phyloP scores from a whole-genome alignment of 768 basidiomycete genomes.

The Russula sp. region DNA sequence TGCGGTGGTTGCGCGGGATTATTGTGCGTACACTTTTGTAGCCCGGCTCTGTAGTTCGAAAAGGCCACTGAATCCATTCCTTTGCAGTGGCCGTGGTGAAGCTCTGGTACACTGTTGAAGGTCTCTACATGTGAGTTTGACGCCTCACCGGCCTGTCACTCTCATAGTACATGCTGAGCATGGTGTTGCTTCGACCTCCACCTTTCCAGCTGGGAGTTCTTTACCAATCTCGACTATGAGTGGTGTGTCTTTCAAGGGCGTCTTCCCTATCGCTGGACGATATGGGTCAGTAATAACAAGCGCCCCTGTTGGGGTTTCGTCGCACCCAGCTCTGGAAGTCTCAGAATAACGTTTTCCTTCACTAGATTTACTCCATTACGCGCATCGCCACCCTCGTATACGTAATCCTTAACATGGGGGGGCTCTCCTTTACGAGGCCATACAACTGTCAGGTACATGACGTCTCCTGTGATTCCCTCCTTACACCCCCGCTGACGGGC shows the following conservation, averaged over 20 bases:
- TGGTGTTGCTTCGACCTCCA: not conserved
- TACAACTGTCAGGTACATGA: conserved; percentile 3
- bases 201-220: not conserved
- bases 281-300: not conserved
- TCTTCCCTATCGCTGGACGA: not conserved
- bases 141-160: too few relatives aligned
- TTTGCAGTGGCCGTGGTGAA: not conserved
- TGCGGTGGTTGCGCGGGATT: not conserved
- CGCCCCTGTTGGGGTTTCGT: not conserved
- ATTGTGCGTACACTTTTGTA: not conserved
- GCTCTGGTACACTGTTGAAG: not conserved
- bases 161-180: not conserved
- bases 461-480: not conserved
- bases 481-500: not conserved
- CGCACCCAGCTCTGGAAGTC: too few relatives aligned
- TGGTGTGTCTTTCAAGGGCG: not conserved
- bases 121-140: conserved; percentile 2
- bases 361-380: conserved; percentile 6
- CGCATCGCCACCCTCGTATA: not conserved
- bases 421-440: not conserved
- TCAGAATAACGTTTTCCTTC: not conserved
- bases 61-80: not conserved
- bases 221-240: not conserved
- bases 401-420: not conserved
- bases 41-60: not conserved